phyloP scores from a whole-genome alignment of 1,284 basidiomycete species.

The Irpex sp. region DNA sequence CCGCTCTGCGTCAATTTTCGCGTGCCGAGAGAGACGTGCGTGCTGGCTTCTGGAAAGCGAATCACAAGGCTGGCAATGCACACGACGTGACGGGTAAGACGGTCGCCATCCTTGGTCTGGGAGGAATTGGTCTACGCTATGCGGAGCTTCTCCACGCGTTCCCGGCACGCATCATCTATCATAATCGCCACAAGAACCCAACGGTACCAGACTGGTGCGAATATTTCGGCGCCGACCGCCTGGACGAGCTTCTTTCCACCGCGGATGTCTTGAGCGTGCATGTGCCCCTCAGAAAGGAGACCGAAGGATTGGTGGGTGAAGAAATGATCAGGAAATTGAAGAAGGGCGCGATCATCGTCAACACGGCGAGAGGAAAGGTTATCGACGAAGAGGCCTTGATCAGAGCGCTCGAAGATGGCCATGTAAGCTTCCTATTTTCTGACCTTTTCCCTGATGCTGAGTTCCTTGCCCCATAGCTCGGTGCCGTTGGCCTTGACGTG shows the following conservation, averaged over 20 bases:
- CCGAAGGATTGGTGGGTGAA: slow-evolving; percentile 74
- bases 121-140: slow-evolving; percentile 80
- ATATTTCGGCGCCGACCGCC: slow-evolving; percentile 57
- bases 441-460: slow-evolving; percentile 9
- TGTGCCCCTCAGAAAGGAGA: slow-evolving; percentile 70
- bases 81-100: slow-evolving; percentile 79
- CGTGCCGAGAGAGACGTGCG: slow-evolving; percentile 68
- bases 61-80: slow-evolving; percentile 41
- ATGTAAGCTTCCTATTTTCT: slow-evolving; percentile 45
- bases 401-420: slow-evolving; percentile 79
- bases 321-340: slow-evolving; percentile 80
- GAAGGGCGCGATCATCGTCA: slow-evolving; percentile 78
- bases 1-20: slow-evolving; percentile 79
- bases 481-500: slow-evolving; percentile 85
- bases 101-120: slow-evolving; percentile 85
- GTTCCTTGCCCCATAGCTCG: slow-evolving; percentile 45
- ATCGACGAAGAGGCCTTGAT: slow-evolving; percentile 88
- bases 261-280: slow-evolving; percentile 84
- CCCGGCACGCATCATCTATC: slow-evolving; percentile 87
- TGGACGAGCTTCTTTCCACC: slow-evolving; percentile 71
- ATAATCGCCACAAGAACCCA: slow-evolving; percentile 58
- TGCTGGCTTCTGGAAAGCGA: slow-evolving; percentile 52
- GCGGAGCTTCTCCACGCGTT: slow-evolving; percentile 70
- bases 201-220: slow-evolving; percentile 71
- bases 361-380: slow-evolving; percentile 88